Percentiles rank a stretch among this genome's conserved stretches.
Conservation (phyloP, 1,284 basidiomycete genomes). For the Sanguinoderma infundibulare region DNA sequence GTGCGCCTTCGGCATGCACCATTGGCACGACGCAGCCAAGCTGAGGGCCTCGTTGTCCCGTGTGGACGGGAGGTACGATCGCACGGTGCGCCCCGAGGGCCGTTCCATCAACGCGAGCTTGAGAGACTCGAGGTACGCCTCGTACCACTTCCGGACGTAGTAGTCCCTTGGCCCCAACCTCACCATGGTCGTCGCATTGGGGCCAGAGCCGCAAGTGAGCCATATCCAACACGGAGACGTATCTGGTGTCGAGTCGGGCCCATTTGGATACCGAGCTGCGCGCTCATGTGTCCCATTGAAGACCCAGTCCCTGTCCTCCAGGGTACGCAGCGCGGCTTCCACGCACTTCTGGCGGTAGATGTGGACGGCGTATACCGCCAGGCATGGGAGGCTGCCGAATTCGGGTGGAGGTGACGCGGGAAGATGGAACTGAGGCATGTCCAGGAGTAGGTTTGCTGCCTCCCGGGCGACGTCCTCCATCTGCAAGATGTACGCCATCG, state of each 20-base stretch:
- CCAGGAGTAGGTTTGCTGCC: background rate
- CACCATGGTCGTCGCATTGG: background rate
- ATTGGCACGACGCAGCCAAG: background rate
- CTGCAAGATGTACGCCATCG: slow-evolving; percentile 13
- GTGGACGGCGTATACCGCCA: background rate
- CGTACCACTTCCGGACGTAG: background rate
- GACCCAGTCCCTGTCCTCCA: background rate
- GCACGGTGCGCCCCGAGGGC: background rate
- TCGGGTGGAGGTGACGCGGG: background rate
- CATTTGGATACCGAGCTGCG: no score
- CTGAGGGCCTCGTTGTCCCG: no score
- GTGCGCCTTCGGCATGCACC: background rate
- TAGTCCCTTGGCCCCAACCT: background rate
- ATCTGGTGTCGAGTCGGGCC: background rate
- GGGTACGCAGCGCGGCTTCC: background rate
- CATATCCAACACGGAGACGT: background rate
- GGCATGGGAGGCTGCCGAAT: background rate
- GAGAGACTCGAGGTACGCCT: no score
- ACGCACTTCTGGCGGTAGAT: background rate
- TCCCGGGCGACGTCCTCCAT: slow-evolving; percentile 4
- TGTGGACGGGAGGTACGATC: background rate
- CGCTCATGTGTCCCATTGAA: no score
- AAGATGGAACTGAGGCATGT: background rate
- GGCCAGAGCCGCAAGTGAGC: background rate
- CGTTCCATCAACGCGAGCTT: background rate